These are phyloP conservation scores for Neonectria faginata DNA, from an alignment of 2,329 filamentous ascomycete species.

Conservation along the genomic window DNA sequence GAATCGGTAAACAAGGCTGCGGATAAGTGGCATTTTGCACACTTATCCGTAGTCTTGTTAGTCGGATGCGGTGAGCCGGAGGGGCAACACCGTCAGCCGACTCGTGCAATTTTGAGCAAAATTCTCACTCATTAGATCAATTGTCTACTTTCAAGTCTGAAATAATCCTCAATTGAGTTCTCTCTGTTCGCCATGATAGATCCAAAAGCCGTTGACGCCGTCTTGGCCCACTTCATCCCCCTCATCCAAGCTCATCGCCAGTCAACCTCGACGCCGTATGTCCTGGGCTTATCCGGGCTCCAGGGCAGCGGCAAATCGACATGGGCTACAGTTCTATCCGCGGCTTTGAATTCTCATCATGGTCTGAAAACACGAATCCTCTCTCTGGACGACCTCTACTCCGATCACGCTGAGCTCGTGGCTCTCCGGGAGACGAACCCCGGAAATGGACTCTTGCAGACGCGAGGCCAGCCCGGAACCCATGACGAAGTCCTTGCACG, in stretches of 20 bases:
- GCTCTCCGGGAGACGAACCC: conserved; percentile 35
- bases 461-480: conserved; percentile 40
- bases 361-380: conserved; percentile 33
- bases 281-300: conserved; percentile 40
- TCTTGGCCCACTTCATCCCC: conserved; percentile 37
- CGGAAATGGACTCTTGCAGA: conserved; percentile 35
- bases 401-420: conserved; percentile 34
- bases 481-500: conserved; percentile 34
- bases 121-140: not conserved
- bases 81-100: conserved; percentile 2
- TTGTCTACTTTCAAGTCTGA: not conserved
- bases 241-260: conserved; percentile 30
- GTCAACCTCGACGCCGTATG: conserved; percentile 30
- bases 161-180: not conserved
- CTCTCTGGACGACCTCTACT: conserved; percentile 41
- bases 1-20: too few relatives aligned
- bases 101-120: not conserved
- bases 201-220: conserved; percentile 33
- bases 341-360: conserved; percentile 29
- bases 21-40: not conserved
- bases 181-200: conserved; percentile 37
- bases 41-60: not conserved
- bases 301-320: conserved; percentile 46
- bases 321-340: conserved; percentile 41
- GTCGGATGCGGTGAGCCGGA: conserved; percentile 16